phyloP scores from a whole-genome alignment of 2,329 filamentous ascomycete genomes.

The Septoria linicola region DNA sequence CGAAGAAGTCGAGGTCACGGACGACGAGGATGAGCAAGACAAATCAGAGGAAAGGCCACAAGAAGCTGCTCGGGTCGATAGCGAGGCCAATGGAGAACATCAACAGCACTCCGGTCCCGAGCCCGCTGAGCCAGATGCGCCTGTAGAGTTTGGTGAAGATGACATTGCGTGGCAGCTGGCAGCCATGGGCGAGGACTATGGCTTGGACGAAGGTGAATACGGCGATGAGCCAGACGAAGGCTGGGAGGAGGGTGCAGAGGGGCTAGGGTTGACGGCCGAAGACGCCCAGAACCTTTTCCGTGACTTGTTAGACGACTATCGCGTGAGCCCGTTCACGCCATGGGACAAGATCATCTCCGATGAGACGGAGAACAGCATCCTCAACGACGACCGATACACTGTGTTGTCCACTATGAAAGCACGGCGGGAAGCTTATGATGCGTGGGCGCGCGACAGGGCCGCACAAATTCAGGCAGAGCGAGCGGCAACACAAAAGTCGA shows the following conservation, averaged over 20 bases:
- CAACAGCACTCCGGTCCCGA: slow-evolving; percentile 39
- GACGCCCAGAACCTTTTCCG: slow-evolving; percentile 78
- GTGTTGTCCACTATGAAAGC: slow-evolving; percentile 76
- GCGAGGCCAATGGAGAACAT: neutral
- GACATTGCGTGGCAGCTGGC: slow-evolving; percentile 92
- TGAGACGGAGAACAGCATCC: slow-evolving; percentile 64
- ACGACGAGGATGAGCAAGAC: slow-evolving; percentile 47
- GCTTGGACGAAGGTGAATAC: slow-evolving; percentile 73
- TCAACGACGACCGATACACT: slow-evolving; percentile 85
- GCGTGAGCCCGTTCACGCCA: slow-evolving; percentile 80
- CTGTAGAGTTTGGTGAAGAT: slow-evolving; percentile 84
- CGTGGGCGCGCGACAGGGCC: slow-evolving; percentile 79
- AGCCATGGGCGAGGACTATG: slow-evolving; percentile 84
- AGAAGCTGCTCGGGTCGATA: slow-evolving; percentile 55
- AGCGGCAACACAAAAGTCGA: slow-evolving; percentile 73
- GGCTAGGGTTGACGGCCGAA: slow-evolving; percentile 67
- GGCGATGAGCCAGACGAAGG: slow-evolving; percentile 58
- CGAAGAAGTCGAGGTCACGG: slow-evolving; percentile 73
- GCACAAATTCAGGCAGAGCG: slow-evolving; percentile 69
- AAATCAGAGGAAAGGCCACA: slow-evolving; percentile 36
- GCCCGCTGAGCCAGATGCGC: slow-evolving; percentile 55
- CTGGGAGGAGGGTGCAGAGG: slow-evolving; percentile 71
- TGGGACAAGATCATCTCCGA: slow-evolving; percentile 85
- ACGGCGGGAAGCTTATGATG: slow-evolving; percentile 77
- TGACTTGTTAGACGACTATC: slow-evolving; percentile 78